These are phyloP conservation scores for Didymella glomerata DNA, from an alignment of 2,329 filamentous ascomycete genomes.

Conservation along the genomic window DNA sequence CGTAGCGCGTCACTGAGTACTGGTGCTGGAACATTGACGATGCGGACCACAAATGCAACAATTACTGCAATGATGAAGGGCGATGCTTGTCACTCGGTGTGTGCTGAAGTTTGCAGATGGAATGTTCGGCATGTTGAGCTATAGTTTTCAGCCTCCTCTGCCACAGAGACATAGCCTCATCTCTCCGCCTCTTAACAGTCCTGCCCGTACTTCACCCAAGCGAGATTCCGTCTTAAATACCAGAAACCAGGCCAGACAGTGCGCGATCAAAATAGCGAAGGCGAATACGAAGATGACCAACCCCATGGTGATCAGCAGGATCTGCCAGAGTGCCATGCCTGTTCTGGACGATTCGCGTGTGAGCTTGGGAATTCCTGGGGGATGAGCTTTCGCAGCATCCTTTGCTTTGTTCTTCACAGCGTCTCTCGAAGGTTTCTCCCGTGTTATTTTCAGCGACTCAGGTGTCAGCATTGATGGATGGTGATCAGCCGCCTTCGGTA, in stretches of 20 bases:
- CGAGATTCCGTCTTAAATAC: conserved; percentile 42
- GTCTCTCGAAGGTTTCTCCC: neutral
- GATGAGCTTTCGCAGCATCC: neutral
- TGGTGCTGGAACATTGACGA: neutral
- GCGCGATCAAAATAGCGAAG: conserved; percentile 36
- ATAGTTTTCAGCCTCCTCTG: conserved; percentile 6
- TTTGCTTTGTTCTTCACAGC: neutral
- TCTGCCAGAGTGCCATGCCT: conserved; percentile 1
- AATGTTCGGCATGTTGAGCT: neutral
- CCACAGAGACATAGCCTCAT: conserved; percentile 46
- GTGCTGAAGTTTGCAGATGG: neutral
- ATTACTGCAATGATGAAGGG: neutral
- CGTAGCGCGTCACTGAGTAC: conserved; percentile 1
- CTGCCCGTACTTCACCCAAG: conserved; percentile 34
- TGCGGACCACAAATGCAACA: neutral
- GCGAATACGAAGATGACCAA: conserved; percentile 28
- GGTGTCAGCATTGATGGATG: neutral
- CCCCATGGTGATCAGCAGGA: conserved; percentile 17
- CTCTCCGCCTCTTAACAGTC: conserved; percentile 39
- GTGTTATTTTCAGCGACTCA: neutral
- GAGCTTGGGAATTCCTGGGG: neutral
- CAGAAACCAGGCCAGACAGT: conserved; percentile 41
- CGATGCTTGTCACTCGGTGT: neutral
- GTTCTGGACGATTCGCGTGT: neutral
- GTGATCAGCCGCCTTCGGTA: too few species aligned